Base-by-base conservation (phyloP, 805 yeast genomes). In the Wickerhamiella brachini region DNA sequence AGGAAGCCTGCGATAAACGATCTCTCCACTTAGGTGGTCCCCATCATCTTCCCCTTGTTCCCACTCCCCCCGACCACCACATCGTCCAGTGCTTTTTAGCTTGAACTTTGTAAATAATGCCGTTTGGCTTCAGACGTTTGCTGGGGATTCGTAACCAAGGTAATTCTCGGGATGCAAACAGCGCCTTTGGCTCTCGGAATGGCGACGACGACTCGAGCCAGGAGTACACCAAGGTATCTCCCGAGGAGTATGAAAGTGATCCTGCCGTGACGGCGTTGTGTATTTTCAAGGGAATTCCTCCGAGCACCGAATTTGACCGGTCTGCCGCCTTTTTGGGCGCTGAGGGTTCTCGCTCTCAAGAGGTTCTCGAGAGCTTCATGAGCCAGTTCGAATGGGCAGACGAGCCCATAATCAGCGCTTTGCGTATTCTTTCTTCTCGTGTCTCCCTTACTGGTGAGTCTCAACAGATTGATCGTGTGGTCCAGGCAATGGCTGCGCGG, bases 381-480 rank as follows among this genome's bases (percentile, higher is more conserved):
- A 49, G 55, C 2, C 55, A 72, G 15, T 69, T 74, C 49, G 59
- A 64, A 42, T 76, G 75, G 49, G 67, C 74, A 64, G 72, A 73
- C 47, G 59, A 69, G n/a, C 75, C 77, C 51, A 66, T 86, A 45
- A 67, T 85, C 43, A 64, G 65, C 2, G 71, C 87, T 1, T 71
- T 87, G 17, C 68, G 87, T 31, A 64, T 65, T 45, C 68, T 86
- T 31, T 85, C 94, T 57, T 72, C 75, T 39, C 76, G 73, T 56
- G 62, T 86, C n/a, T 83, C 81, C 65, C 72, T 87, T 59, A 78
- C 79, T 60, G 95, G 90, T 6, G 95, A 87, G 66, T 79, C 93
- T 2, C 89, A 83, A 59, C 83, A 82, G 59, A 79, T 86, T 49
- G 93, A 85, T 65, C 73, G 85, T 47, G 75, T 86, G 29, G 68